Evolutionary conservation across 345 rosid genomes (phyloP), one percentile per base, ranked within the genome.

Genomic region (Aegle marmelos): DNA sequence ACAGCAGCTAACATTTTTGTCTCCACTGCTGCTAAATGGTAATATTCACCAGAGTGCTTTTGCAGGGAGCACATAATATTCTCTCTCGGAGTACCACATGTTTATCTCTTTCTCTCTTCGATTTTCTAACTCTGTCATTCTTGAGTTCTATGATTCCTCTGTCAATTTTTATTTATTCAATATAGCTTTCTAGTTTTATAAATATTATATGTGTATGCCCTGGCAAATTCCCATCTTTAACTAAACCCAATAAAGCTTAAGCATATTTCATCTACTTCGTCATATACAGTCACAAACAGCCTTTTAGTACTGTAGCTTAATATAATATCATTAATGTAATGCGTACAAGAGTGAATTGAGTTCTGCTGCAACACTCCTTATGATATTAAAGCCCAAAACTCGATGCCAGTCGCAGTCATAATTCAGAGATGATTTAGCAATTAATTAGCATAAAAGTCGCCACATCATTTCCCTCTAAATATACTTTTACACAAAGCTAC

Each of bases 161-260:
- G 66, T 68, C 78, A 69, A 65, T 64, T 27, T 60, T 83, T 54
- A n/a, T 74, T 27, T 74, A 13, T 24, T 36, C 21, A 30, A 41
- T 3, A 41, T 50, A 16, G 22, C 56, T 50, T 60, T 24, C 50
- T 62, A 33, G 53, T 77, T 24, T 17, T 64, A 31, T 33, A 13
- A 13, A 62, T 64, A 64, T 64, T 75, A 58, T 54, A 45, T 45
- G 39, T 54, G 37, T 30, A 21, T 57, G 68, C 56, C 60, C 89
- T 84, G 86, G 66, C 66, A 79, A 84, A 58, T 73, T 84, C 82
- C 76, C 56, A 66, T 82, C 89, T 87, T 87, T 87, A 76, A 50
- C 87, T 31, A 79, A 70, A 62, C 83, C 86, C 89, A 72, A 87
- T 84, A 87, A 87, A 80, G 87, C 82, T 84, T 74, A 33, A 61